Percentiles rank a stretch among this genome's conserved stretches.
Conservation (phyloP, 176 grass and related monocot genomes). For the Oryza longistaminata region DNA sequence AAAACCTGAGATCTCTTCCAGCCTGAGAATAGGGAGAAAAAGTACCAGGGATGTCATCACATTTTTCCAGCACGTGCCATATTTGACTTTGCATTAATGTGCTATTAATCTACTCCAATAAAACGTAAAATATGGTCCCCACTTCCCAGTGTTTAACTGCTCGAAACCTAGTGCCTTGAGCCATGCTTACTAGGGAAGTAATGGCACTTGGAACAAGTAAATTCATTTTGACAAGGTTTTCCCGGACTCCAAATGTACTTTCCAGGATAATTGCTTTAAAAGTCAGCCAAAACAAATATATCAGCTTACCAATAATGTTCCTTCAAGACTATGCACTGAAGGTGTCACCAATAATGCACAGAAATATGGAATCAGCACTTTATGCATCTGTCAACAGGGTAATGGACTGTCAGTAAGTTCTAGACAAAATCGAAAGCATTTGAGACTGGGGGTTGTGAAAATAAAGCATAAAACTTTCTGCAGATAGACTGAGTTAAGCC, state of each 20-base stretch:
- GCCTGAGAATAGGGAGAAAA: conserved; percentile 50
- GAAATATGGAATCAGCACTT: conserved; percentile 83
- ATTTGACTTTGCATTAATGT: not conserved
- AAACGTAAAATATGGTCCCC: conserved; percentile 16
- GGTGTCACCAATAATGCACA: conserved; percentile 77
- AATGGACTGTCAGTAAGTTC: conserved; percentile 28
- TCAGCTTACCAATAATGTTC: conserved; percentile 82
- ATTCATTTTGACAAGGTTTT: conserved; percentile 15
- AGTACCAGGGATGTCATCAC: conserved; percentile 5
- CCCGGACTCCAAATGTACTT: not conserved
- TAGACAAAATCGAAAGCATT: not conserved
- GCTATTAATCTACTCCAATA: not conserved
- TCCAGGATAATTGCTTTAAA: conserved; percentile 5
- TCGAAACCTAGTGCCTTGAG: not conserved
- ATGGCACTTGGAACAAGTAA: conserved; percentile 17
- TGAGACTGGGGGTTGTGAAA: not conserved
- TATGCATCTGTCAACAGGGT: conserved; percentile 73
- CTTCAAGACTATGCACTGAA: conserved; percentile 87
- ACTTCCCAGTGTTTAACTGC: not conserved
- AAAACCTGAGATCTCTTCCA: conserved; percentile 87
- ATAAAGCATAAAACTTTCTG: not conserved
- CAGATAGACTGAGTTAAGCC: not conserved
- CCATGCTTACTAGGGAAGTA: conserved; percentile 13
- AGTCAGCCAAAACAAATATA: conserved; percentile 25
- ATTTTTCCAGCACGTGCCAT: not conserved